phyloP scores from a whole-genome alignment of 2,329 filamentous ascomycete genomes.

The Diaporthe destruens region DNA sequence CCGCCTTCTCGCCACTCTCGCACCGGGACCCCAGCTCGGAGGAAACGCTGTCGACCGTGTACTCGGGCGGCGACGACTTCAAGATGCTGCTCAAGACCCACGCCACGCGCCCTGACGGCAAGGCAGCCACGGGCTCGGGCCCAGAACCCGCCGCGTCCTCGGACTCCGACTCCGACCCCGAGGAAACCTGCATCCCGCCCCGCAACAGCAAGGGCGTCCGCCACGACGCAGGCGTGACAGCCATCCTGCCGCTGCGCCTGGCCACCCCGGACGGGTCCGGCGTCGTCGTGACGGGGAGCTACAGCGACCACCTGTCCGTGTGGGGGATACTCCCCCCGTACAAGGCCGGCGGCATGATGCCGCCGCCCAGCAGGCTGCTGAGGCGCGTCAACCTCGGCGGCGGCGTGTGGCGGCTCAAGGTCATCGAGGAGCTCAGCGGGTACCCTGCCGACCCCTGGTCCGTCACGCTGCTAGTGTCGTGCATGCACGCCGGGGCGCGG shows the following conservation, averaged over 20 bases:
- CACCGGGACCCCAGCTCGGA: slow-evolving; percentile 30
- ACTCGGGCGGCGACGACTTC: slow-evolving; percentile 83
- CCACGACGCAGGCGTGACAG: slow-evolving; percentile 88
- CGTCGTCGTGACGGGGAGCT: slow-evolving; percentile 86
- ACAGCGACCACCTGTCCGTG: slow-evolving; percentile 86
- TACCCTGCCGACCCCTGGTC: slow-evolving; percentile 45
- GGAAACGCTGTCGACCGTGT: slow-evolving; percentile 55
- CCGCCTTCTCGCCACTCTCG: slow-evolving; percentile 65
- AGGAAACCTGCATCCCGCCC: background rate
- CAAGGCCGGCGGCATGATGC: slow-evolving; percentile 53
- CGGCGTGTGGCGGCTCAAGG: slow-evolving; percentile 88
- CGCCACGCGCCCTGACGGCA: slow-evolving; percentile 38
- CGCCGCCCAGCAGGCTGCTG: slow-evolving; percentile 59
- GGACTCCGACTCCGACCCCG: background rate
- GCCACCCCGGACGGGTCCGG: slow-evolving; percentile 58
- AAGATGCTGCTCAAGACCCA: slow-evolving; percentile 62
- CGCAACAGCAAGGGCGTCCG: slow-evolving; percentile 43
- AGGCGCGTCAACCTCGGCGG: slow-evolving; percentile 77
- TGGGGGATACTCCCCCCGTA: slow-evolving; percentile 62
- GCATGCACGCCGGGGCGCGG: slow-evolving; percentile 90
- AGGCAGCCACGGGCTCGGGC: slow-evolving; percentile 37
- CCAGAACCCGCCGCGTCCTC: background rate
- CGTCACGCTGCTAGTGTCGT: slow-evolving; percentile 74
- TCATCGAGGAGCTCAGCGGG: slow-evolving; percentile 56
- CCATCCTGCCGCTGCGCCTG: slow-evolving; percentile 78